Evolutionary conservation across 148 eudicot genomes (phyloP), one percentile per base, ranked within the genome.

Genomic region (Silene conica): DNA sequence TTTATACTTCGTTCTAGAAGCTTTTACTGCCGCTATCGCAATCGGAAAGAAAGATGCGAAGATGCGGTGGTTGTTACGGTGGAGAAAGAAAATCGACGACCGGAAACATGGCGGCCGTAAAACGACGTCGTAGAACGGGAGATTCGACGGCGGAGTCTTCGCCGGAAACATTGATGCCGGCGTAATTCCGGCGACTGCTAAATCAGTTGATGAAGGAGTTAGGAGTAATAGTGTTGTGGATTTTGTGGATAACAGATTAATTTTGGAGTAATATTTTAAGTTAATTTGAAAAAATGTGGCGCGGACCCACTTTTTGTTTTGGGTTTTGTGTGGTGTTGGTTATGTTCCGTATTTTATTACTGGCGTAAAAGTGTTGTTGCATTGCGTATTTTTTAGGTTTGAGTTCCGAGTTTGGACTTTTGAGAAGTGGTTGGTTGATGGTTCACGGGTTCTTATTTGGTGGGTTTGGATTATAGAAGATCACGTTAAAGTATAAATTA

Each of bases 81-180:
- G 66, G 66, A 72, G 77, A 25, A 73, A 72, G 58, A 77, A 67
- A 34, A 38, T 11, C 10, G 67, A 1, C 56, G 73, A 15, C 5
- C 16, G 7, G 0, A 63, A 59, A 45, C 82, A 77, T 80, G 81
- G 74, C 45, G 67, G 75, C 43, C 70, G 63, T 8, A 74, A 63
- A 8, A 54, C 71, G 26, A 61, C 56, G 71, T 69, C 71, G 62
- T 77, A 74, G 74, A 76, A 63, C 13, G 72, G 41, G 59, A 34
- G 38, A 70, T 69, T 68, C 7, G 70, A 63, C 21, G 72, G 73
- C 60, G 43, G 63, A 21, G 85, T 46, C 55, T 61, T 52, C 34
- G 84, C 72, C 73, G 81, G 78, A 45, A 76, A 78, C 86, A 84
- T 84, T 55, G 77, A 74, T 62, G 57, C 48, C 52, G 31, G 20